Evolutionary conservation across 225 moss, liverwort and hornwort species (phyloP), one percentile per base, ranked within the genome.

Genomic region (Neckera pumila): DNA sequence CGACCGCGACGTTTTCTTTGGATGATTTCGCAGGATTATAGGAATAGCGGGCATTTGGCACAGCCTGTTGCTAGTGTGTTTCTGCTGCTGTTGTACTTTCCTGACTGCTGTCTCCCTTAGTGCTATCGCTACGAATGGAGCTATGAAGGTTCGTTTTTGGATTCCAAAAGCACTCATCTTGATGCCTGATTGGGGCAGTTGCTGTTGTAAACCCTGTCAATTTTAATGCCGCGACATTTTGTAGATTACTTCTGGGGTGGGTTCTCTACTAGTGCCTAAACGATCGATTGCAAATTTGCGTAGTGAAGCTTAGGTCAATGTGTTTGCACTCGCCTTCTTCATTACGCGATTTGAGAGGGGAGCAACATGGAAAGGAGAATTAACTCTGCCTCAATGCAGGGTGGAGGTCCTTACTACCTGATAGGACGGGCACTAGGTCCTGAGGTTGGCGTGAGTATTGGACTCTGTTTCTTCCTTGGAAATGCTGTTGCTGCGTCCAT

Each of bases 371-470:
- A 72, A 84, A 90, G 51, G 70, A 78, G 45, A 75, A 51, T 23
- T 83, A 85, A 85, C 79, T 63, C n/a, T 30, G 87, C 31, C 83
- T 86, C 43, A 56, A 80, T 92, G 92, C 95, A 98, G 97, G 98
- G 98, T 87, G 98, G 98, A 88, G 98, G 98, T 86, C 98, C 97
- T 76, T 98, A 98, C 81, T 98, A 97, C 86, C 93, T 97, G 51
- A 98, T 97, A 88, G 98, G 98, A 80, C 95, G 98, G 87, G 98
- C 98, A 60, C 95, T 98, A 64, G 98, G 98, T 92, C 98, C 98
- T 82, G 98, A 98, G 91, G 98, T 98, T 89, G 98, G 98, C 73
- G 98, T 98, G 82, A 98, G 98, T 82, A 98, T 98, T 92, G 98
- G 98, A 36, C 91, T 98, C 69, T 98, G 98, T 90, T 98, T 98